Conservation (phyloP, 192 early-diverging fungal genomes). For the Backusella parvicylindrica region DNA sequence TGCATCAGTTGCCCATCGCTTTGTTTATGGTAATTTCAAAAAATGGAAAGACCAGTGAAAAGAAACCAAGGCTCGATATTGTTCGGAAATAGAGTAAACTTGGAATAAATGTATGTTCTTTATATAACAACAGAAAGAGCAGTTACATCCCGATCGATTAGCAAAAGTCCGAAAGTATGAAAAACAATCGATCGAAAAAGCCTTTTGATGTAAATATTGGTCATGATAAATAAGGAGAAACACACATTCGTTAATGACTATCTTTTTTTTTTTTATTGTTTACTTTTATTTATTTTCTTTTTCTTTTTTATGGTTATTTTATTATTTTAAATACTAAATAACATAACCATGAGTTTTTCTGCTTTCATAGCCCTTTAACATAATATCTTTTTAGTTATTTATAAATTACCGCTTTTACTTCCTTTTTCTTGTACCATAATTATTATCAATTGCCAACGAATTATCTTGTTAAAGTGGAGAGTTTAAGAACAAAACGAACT, state of each 20-base stretch:
- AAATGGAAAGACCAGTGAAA: too few relatives aligned
- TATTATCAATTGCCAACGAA: background rate
- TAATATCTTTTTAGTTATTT: background rate
- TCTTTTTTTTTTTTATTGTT: background rate
- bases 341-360: background rate
- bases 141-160: background rate
- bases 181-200: slow-evolving; percentile 15
- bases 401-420: background rate
- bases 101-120: too few relatives aligned
- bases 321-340: background rate
- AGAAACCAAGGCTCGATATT: too few relatives aligned
- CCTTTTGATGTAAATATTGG: background rate
- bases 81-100: too few relatives aligned
- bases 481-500: slow-evolving; percentile 1
- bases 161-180: background rate
- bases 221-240: background rate
- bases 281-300: background rate
- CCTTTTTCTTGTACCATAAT: background rate
- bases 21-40: too few relatives aligned
- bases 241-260: background rate
- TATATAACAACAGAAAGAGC: too few relatives aligned
- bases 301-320: background rate
- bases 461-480: background rate
- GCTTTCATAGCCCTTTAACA: background rate
- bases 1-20: too few relatives aligned